These are phyloP conservation scores for Articulospora tetracladia DNA, from an alignment of 495 filamentous ascomycete species.

Conservation along the genomic window DNA sequence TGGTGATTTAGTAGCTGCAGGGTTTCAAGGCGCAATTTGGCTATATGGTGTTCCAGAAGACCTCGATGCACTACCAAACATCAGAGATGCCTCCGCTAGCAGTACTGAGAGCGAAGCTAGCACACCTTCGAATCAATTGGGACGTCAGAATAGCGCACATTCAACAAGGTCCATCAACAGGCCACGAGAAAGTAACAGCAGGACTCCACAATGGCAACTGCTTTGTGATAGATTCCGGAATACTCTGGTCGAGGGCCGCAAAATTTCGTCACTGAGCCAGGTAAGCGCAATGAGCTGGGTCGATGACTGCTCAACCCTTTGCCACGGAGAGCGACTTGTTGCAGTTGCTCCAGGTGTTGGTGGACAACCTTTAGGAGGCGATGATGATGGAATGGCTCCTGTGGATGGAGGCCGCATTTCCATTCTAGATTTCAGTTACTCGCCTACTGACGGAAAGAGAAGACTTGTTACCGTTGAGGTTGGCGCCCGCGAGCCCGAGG, in stretches of 20 bases:
- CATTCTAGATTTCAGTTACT: constrained; percentile 70
- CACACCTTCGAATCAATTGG: constrained; percentile 26
- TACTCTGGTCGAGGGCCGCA: constrained; percentile 56
- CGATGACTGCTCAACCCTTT: constrained; percentile 39
- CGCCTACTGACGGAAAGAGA: constrained; percentile 47
- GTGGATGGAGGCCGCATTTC: constrained; percentile 81
- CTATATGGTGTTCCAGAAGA: constrained; percentile 76
- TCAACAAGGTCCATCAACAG: constrained; percentile 17
- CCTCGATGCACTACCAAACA: constrained; percentile 48
- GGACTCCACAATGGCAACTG: constrained; percentile 66
- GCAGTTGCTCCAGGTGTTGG: constrained; percentile 74
- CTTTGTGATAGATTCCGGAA: constrained; percentile 62
- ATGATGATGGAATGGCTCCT: constrained; percentile 69
- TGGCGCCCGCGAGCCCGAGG: constrained; percentile 63
- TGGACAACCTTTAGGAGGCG: constrained; percentile 50
- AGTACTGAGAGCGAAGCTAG: constrained; percentile 25
- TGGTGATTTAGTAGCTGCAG: constrained; percentile 72
- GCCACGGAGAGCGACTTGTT: constrained; percentile 57
- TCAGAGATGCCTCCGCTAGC: constrained; percentile 14
- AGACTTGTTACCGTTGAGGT: constrained; percentile 67
- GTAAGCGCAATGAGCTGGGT: constrained; percentile 62
- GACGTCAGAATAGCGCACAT: constrained; percentile 24
- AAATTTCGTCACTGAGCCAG: constrained; percentile 50
- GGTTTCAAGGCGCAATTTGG: constrained; percentile 72
- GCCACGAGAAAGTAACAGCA: constrained; percentile 13